Conservation (phyloP, 805 yeast species). For the Metschnikowia orientalis region DNA sequence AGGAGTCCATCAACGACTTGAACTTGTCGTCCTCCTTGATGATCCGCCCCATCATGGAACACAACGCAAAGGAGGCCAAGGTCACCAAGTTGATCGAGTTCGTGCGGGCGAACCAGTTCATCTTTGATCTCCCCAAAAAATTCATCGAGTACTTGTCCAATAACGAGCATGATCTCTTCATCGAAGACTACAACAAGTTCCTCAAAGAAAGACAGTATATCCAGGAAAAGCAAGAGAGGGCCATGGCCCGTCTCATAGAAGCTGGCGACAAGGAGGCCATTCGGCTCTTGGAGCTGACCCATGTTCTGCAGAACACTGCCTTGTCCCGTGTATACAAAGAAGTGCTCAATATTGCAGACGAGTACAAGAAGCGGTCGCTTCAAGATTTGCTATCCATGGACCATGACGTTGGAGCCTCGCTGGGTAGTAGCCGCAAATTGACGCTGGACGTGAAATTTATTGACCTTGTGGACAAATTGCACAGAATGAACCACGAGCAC, state of each 20-base stretch:
- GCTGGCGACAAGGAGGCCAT: conserved; percentile 8
- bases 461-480: conserved; percentile 36
- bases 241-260: conserved; percentile 8
- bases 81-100: conserved; percentile 33
- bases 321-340: conserved; percentile 28
- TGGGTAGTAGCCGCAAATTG: conserved; percentile 8
- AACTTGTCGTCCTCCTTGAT: conserved; percentile 34
- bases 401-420: conserved; percentile 22
- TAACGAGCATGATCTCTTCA: conserved; percentile 33
- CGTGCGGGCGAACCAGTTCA: conserved; percentile 25
- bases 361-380: conserved; percentile 33
- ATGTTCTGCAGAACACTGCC: conserved; percentile 26
- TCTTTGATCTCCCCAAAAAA: conserved; percentile 35
- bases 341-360: conserved; percentile 30
- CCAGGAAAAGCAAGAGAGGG: conserved; percentile 9
- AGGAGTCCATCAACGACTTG: conserved; percentile 36
- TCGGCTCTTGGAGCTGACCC: conserved; percentile 22
- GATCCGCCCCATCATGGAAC: conserved; percentile 40
- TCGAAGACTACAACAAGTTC: conserved; percentile 32
- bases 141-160: conserved; percentile 25
- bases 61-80: conserved; percentile 32
- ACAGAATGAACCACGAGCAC: conserved; percentile 26
- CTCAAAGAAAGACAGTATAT: conserved; percentile 24
- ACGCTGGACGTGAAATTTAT: conserved; percentile 31
- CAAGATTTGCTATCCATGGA: conserved; percentile 37